These are phyloP conservation scores for Colletotrichum chlorophyti DNA, from an alignment of 2,329 filamentous ascomycete genomes.

Conservation along the genomic window DNA sequence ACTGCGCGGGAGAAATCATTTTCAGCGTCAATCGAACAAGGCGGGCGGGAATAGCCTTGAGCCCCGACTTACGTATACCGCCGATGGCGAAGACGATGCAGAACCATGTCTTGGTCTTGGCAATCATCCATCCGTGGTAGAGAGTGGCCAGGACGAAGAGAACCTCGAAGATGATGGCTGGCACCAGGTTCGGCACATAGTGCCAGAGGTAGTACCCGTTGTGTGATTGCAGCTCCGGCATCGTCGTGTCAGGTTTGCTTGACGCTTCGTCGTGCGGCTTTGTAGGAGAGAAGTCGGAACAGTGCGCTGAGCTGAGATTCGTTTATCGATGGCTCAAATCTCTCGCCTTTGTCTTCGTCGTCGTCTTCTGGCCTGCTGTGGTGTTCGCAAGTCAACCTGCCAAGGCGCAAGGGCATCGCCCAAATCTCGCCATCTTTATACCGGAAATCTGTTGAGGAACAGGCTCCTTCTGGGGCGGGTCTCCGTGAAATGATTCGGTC, in stretches of 20 bases:
- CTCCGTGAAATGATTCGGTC: neutral
- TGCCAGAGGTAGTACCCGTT: constrained; percentile 43
- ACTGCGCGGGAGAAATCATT: constrained; percentile 38
- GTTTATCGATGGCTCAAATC: neutral
- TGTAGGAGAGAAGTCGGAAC: too few species aligned
- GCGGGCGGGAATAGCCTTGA: neutral
- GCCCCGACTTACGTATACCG: constrained; percentile 49
- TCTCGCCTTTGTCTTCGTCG: neutral
- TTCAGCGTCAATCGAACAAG: neutral
- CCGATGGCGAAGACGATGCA: constrained; percentile 56
- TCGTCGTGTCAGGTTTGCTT: neutral
- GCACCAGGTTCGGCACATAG: constrained; percentile 48
- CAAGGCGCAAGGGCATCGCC: constrained; percentile 15
- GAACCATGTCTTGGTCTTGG: constrained; percentile 55
- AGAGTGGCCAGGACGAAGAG: constrained; percentile 48
- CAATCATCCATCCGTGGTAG: constrained; percentile 49
- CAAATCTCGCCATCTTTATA: constrained; percentile 12
- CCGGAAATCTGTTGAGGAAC: too few species aligned
- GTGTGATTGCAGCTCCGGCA: constrained; percentile 40
- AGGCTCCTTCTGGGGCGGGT: too few species aligned
- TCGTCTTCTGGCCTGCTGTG: neutral
- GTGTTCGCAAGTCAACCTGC: neutral
- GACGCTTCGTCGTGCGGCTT: neutral
- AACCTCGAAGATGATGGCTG: constrained; percentile 49
- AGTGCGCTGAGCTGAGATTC: too few species aligned